These are phyloP conservation scores for Suhomyces canberraensis DNA, from an alignment of 805 yeast species.

Conservation along the genomic window DNA sequence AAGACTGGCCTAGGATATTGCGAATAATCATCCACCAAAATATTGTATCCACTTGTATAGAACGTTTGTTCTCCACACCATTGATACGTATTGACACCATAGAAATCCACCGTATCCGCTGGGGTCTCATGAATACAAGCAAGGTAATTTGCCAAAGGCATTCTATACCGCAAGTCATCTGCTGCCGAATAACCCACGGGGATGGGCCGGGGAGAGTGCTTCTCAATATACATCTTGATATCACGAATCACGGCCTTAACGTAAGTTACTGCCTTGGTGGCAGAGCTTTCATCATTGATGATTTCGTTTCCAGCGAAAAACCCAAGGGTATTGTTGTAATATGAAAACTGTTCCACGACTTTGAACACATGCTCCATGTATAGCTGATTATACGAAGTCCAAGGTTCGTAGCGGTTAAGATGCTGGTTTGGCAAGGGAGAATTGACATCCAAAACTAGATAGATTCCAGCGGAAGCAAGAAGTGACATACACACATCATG, in stretches of 20 bases:
- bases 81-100: constrained; percentile 78
- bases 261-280: constrained; percentile 66
- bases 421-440: constrained; percentile 79
- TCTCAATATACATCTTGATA: constrained; percentile 65
- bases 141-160: constrained; percentile 72
- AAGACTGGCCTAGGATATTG: constrained; percentile 75
- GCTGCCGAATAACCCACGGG: constrained; percentile 98
- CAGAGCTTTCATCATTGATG: constrained; percentile 74
- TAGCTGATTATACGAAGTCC: constrained; percentile 73
- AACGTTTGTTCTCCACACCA: constrained; percentile 89
- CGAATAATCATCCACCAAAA: constrained; percentile 67
- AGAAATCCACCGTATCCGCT: constrained; percentile 66
- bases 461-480: constrained; percentile 90
- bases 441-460: constrained; percentile 85
- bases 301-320: constrained; percentile 93
- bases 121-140: constrained; percentile 63
- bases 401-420: constrained; percentile 87
- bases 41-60: constrained; percentile 63
- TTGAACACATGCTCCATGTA: constrained; percentile 75
- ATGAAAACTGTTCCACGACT: constrained; percentile 76
- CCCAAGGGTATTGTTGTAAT: constrained; percentile 84
- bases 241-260: constrained; percentile 79
- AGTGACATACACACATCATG: constrained; percentile 91
- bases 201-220: constrained; percentile 58
- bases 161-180: constrained; percentile 77